These are phyloP conservation scores for Suillus hirtellus DNA, from an alignment of 768 basidiomycete genomes.

Conservation along the genomic window DNA sequence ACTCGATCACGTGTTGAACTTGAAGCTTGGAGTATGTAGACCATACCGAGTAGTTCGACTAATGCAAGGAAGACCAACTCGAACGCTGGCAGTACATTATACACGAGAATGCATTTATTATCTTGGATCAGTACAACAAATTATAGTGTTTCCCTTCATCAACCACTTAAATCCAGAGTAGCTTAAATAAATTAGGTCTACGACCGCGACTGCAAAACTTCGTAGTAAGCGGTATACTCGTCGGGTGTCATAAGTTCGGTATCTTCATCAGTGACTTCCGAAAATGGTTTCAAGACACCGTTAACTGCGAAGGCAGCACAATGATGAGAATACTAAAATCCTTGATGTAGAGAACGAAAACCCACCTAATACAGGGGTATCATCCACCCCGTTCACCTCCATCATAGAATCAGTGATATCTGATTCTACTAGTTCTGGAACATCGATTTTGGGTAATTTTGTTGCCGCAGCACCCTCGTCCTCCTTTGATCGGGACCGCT, in stretches of 20 bases:
- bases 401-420: slow-evolving; percentile 20
- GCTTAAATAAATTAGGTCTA: slow-evolving; percentile 13
- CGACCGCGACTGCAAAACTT: slow-evolving; percentile 55
- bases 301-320: slow-evolving; percentile 52
- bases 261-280: slow-evolving; percentile 87
- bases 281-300: slow-evolving; percentile 71
- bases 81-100: background rate
- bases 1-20: too few species aligned
- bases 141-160: background rate
- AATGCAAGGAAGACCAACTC: too few species aligned
- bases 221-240: slow-evolving; percentile 83
- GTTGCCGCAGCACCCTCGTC: slow-evolving; percentile 45
- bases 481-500: slow-evolving; percentile 69
- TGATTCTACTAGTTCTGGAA: slow-evolving; percentile 23
- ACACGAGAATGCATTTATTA: background rate
- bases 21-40: too few species aligned
- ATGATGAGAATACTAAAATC: background rate
- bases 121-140: background rate
- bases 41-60: too few species aligned
- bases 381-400: slow-evolving; percentile 22
- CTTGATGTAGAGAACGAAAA: background rate
- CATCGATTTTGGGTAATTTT: slow-evolving; percentile 47
- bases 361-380: slow-evolving; percentile 49
- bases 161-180: background rate
- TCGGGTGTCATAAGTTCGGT: slow-evolving; percentile 92